A percentile compares a stretch with the other conserved stretches of the same genome.
Conservation (phyloP, 2,329 filamentous ascomycete species). For the Penicillium sp. region DNA sequence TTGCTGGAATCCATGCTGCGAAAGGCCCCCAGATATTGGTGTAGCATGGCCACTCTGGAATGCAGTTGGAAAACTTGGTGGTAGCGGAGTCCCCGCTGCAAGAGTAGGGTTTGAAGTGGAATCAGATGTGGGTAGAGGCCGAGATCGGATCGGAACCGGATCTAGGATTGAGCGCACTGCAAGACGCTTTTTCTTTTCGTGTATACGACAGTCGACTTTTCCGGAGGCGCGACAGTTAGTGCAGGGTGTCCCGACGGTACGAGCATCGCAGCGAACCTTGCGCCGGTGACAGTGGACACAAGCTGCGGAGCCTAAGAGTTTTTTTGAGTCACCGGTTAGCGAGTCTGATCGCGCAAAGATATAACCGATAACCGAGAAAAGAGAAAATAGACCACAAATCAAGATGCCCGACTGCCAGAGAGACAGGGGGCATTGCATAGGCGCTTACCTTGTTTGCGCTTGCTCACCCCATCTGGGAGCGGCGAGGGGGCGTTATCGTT, state of each 20-base stretch:
- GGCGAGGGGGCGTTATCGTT: slow-evolving; percentile 34
- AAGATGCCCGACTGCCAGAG: neutral
- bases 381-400: neutral
- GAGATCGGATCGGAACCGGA: slow-evolving; percentile 48
- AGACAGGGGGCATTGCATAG: neutral
- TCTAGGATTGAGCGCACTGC: slow-evolving; percentile 42
- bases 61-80: slow-evolving; percentile 29
- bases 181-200: slow-evolving; percentile 52
- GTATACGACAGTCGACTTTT: slow-evolving; percentile 46
- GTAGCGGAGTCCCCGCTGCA: slow-evolving; percentile 18
- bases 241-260: slow-evolving; percentile 48
- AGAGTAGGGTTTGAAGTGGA: slow-evolving; percentile 21
- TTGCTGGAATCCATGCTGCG: slow-evolving; percentile 20
- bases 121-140: slow-evolving; percentile 33
- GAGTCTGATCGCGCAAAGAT: neutral
- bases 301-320: slow-evolving; percentile 40
- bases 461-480: slow-evolving; percentile 36
- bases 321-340: slow-evolving; percentile 17
- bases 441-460: slow-evolving; percentile 40
- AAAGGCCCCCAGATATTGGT: slow-evolving; percentile 14
- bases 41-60: slow-evolving; percentile 22
- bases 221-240: slow-evolving; percentile 49
- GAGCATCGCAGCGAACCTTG: slow-evolving; percentile 53
- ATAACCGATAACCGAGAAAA: neutral
- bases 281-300: slow-evolving; percentile 52